Percentiles rank a stretch among this genome's conserved stretches.
Evolutionary conservation across 768 basidiomycete genomes (phyloP).

Genomic region (Harrya chromipes): DNA sequence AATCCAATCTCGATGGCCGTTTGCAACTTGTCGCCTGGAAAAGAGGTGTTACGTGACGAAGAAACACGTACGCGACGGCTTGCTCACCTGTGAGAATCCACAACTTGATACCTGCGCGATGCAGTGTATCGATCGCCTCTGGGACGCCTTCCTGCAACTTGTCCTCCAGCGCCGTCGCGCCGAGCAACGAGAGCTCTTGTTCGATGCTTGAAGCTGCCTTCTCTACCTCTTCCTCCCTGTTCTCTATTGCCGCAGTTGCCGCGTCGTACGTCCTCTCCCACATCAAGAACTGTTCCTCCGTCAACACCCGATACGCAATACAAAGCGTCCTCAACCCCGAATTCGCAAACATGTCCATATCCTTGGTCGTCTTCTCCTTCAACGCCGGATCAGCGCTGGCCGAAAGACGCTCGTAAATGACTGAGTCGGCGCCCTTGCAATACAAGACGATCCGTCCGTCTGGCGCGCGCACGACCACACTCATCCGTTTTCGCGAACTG

Average conservation of each 20-base stretch:
- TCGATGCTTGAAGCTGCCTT: conserved; percentile 84
- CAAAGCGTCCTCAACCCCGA: conserved; percentile 88
- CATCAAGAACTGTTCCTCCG: conserved; percentile 77
- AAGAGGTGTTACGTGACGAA: background rate
- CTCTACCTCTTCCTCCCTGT: conserved; percentile 90
- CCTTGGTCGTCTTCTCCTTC: conserved; percentile 75
- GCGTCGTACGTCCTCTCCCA: conserved; percentile 83
- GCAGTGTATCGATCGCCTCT: conserved; percentile 89
- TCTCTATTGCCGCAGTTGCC: conserved; percentile 70
- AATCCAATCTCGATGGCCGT: conserved; percentile 98
- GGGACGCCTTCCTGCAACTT: conserved; percentile 97
- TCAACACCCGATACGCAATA: conserved; percentile 75
- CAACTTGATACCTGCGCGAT: conserved; percentile 92
- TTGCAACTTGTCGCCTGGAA: conserved; percentile 88
- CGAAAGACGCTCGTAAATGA: conserved; percentile 86
- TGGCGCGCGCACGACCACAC: conserved; percentile 81
- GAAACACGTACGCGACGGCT: background rate
- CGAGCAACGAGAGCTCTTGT: conserved; percentile 77
- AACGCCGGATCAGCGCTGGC: conserved; percentile 67
- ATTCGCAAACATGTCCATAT: conserved; percentile 95
- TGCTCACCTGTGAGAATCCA: conserved; percentile 91
- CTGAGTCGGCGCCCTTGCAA: conserved; percentile 96
- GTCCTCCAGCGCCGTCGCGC: conserved; percentile 95
- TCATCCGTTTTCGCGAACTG: conserved; percentile 94
- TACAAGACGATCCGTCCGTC: conserved; percentile 82